Evolutionary conservation across 768 basidiomycete genomes (phyloP), one percentile per base, ranked within the genome.

Genomic region (Hygrocybe coccinea): DNA sequence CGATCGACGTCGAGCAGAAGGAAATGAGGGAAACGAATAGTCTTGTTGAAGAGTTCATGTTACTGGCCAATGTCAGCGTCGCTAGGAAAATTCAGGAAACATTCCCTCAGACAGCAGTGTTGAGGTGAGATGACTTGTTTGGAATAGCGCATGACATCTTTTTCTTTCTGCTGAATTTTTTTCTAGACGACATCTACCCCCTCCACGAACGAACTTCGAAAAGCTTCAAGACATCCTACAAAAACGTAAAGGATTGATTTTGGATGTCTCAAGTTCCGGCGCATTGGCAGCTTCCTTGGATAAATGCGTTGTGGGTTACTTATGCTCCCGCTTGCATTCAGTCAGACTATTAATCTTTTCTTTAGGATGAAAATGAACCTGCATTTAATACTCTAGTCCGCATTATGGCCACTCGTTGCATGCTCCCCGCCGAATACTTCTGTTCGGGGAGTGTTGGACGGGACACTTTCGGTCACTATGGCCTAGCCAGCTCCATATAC

Each of bases 351-450:
- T 10, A 24, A 19, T 44, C 9, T 34, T 12, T 10, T 19, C 39
- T 11, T 46, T 39, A 95, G 93, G 93, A 97, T 65, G 79, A 87
- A 0, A 69, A 72, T 15, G 84, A 92, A 62, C 90, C 94, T 0
- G 85, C 91, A 0, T 98, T 99, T 78, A 99, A 98, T 64, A 98
- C 94, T 0, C 81, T 98, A 15, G 95, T 99, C 36, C 86, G 97
- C 39, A 98, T 99, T 69, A 97, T 99, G 95, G 95, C 97, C 2
- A 98, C 95, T 2, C 79, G 97, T 29, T 97, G 97, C 69, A 99
- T 99, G 97, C 78, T 97, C 22, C 87, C 95, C 0, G 97, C 97
- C 17, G 97, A 99, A 68, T 99, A 99, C 69, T 97, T 98, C 74
- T 92, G 90, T 67, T 90, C 95, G 0, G 95, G 97, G 8, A 94